Percentiles rank a stretch among this genome's conserved stretches.
These are phyloP conservation scores for Pichia sporocuriosa DNA, from an alignment of 805 yeast genomes.

Conservation along the genomic window DNA sequence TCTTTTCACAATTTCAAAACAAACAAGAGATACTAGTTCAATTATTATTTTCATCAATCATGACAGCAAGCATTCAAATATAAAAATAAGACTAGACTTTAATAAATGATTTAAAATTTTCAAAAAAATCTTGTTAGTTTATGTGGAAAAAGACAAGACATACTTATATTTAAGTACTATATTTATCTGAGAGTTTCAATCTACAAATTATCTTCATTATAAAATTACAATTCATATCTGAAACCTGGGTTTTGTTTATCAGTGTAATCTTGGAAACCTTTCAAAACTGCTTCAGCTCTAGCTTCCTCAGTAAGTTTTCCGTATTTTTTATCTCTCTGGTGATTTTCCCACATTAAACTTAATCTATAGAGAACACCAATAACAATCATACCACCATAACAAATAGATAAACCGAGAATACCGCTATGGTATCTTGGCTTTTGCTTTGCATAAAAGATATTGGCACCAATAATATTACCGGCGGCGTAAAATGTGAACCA, in stretches of 20 bases:
- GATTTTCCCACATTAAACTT: conserved; percentile 1
- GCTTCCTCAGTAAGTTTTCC: neutral
- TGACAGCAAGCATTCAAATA: too few relatives aligned
- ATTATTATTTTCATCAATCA: too few relatives aligned
- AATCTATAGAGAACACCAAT: conserved; percentile 3
- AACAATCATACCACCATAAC: conserved; percentile 1
- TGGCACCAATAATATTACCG: conserved; percentile 2
- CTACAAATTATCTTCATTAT: too few relatives aligned
- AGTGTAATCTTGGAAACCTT: conserved; percentile 1
- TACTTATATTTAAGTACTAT: too few relatives aligned
- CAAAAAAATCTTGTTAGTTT: too few relatives aligned
- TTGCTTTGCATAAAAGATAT: conserved; percentile 1
- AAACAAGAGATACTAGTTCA: too few relatives aligned
- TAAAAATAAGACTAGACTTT: too few relatives aligned
- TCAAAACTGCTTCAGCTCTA: neutral
- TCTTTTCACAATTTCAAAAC: too few relatives aligned
- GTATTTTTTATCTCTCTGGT: neutral
- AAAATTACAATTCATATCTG: neutral
- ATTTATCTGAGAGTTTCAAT: too few relatives aligned
- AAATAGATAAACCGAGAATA: neutral
- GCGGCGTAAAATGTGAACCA: conserved; percentile 2
- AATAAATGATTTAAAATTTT: too few relatives aligned
- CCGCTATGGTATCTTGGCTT: conserved; percentile 1
- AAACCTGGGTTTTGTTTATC: conserved; percentile 1
- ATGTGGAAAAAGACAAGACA: too few relatives aligned